Percentiles rank a stretch among this genome's conserved stretches.
These are phyloP conservation scores for Inonotus obliquus DNA, from an alignment of 1,284 basidiomycete genomes.

Conservation along the genomic window DNA sequence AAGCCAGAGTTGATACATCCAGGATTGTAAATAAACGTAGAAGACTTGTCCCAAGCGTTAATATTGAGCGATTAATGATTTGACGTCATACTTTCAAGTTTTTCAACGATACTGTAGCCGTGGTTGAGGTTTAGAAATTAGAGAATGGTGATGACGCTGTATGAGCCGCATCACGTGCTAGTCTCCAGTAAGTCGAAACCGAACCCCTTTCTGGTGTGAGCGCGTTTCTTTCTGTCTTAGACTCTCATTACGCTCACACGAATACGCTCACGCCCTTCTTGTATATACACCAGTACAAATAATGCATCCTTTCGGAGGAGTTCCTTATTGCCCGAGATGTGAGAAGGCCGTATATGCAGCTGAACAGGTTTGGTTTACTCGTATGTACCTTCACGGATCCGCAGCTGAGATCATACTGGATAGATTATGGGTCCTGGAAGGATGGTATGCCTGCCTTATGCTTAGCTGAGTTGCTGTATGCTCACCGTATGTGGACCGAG, in stretches of 20 bases:
- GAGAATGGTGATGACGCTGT: not conserved
- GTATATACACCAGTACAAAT: not conserved
- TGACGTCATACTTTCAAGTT: no score
- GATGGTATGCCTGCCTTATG: slow-evolving; percentile 46
- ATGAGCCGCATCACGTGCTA: not conserved
- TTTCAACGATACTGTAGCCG: no score
- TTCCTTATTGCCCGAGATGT: slow-evolving; percentile 37
- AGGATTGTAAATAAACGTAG: no score
- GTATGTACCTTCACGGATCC: not conserved
- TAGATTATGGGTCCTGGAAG: slow-evolving; percentile 77
- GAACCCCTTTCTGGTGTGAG: not conserved
- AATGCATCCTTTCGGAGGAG: slow-evolving; percentile 25
- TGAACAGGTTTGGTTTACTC: slow-evolving; percentile 54
- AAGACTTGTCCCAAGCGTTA: no score
- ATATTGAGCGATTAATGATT: no score
- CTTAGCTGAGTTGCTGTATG: slow-evolving; percentile 3
- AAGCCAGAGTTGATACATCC: no score
- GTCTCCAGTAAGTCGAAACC: not conserved
- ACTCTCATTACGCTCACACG: not conserved
- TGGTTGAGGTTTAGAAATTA: no score
- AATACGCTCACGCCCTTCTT: not conserved
- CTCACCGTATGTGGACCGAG: not conserved
- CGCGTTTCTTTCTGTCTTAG: not conserved
- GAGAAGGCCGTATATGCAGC: slow-evolving; percentile 71
- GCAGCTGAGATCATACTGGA: slow-evolving; percentile 14